Percentiles rank a stretch among this genome's conserved stretches.
Evolutionary conservation across 352 stramenopile genomes (phyloP).

Genomic region (Thraustotheca clavata): DNA sequence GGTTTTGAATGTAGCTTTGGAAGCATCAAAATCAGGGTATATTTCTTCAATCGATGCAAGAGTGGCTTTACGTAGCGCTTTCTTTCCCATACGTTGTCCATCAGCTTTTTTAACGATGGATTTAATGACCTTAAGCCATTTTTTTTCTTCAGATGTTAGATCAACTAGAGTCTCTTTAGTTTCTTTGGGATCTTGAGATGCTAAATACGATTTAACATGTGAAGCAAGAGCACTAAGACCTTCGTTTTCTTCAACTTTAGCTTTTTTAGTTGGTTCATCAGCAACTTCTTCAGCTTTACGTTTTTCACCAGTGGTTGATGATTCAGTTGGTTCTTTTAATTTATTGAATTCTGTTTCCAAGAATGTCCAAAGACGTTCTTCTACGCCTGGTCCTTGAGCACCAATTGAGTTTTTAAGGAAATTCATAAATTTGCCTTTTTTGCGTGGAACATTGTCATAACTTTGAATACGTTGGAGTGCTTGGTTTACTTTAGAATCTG

Average conservation of each 20-base stretch:
- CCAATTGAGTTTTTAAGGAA: slow-evolving; percentile 83
- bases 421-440: slow-evolving; percentile 91
- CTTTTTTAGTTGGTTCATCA: slow-evolving; percentile 20
- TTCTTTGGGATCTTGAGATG: slow-evolving; percentile 1
- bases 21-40: slow-evolving; percentile 49
- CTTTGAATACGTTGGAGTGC: slow-evolving; percentile 57
- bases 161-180: not conserved
- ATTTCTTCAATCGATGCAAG: slow-evolving; percentile 37
- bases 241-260: slow-evolving; percentile 11
- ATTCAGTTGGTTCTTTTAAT: slow-evolving; percentile 16
- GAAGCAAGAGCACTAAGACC: not conserved
- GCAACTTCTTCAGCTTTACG: slow-evolving; percentile 22
- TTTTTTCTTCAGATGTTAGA: slow-evolving; percentile 38
- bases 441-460: slow-evolving; percentile 89
- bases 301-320: slow-evolving; percentile 22
- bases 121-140: slow-evolving; percentile 68
- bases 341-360: slow-evolving; percentile 60
- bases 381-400: slow-evolving; percentile 33
- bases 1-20: slow-evolving; percentile 56
- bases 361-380: slow-evolving; percentile 62
- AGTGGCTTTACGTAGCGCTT: slow-evolving; percentile 37
- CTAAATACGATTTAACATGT: slow-evolving; percentile 15
- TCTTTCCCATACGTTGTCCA: slow-evolving; percentile 45
- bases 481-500: slow-evolving; percentile 34
- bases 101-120: slow-evolving; percentile 35